Evolutionary conservation across 106 monocot genomes (phyloP), one percentile per base, ranked within the genome.

Genomic region (Apostasia ramifera): DNA sequence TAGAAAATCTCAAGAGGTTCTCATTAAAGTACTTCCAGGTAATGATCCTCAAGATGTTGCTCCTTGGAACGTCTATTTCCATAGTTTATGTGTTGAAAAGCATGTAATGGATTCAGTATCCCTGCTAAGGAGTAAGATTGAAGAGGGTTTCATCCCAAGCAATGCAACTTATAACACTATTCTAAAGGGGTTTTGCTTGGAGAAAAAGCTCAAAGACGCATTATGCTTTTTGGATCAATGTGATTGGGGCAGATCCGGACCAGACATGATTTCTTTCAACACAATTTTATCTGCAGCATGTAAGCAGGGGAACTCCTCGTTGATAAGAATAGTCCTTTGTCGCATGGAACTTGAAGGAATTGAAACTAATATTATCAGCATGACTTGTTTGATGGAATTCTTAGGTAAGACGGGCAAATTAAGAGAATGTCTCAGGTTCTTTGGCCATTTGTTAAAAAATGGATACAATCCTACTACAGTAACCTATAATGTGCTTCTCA

Each of bases 231-330:
- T 80, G 8, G 78, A 83, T 67, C 60, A 65, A 44, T 66, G 72
- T 57, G 57, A 59, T 13, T 78, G 78, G 60, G 61, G 40, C 41
- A 60, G 62, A 55, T 41, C 40, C 56, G 72, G 69, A 53, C 83
- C 72, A 42, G 87, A 87, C 53, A 57, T 76, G 70, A 52, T 77
- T 68, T 83, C 83, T 13, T 83, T 83, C 71, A 87, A 83, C 57
- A 87, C 83, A 58, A 51, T 87, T 41, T 47, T 87, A 69, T 77
- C 75, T 47, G 66, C 72, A 59, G 83, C 87, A 38, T 87, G 83
- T 78, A 81, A 81, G 53, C 55, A 83, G 69, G 49, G 55, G 40
- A 43, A 83, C 51, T 77, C 72, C 40, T 68, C 77, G 12, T 63
- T 78, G 56, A 76, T 87, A 52, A 13, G 69, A 9, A 69, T 64